phyloP scores from a whole-genome alignment of 164 flowering plant genomes.

The Annona cherimola region DNA sequence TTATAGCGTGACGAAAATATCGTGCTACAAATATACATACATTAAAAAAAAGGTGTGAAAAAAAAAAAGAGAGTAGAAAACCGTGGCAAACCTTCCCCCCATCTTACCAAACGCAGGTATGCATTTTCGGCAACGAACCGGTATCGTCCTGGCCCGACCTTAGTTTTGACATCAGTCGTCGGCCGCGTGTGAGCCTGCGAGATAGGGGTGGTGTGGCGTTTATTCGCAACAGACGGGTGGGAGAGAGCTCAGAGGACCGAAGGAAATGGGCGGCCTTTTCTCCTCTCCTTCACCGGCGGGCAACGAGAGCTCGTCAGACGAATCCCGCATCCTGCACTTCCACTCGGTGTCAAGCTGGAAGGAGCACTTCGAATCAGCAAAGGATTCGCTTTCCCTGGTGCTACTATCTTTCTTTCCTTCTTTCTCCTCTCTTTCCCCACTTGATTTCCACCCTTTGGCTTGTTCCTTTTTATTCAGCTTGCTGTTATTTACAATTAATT shows the following conservation, averaged over 20 bases:
- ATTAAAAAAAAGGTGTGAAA: too few relatives aligned
- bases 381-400: slow-evolving; percentile 4
- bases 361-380: slow-evolving; percentile 1
- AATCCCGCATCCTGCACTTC: neutral
- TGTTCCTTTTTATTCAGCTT: neutral
- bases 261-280: slow-evolving; percentile 1
- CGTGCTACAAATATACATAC: too few relatives aligned
- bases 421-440: neutral
- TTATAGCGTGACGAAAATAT: too few relatives aligned
- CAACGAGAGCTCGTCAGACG: neutral
- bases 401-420: neutral
- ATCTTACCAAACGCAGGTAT: too few relatives aligned
- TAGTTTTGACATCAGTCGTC: too few relatives aligned
- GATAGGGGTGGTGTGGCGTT: too few relatives aligned
- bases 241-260: neutral
- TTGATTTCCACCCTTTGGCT: neutral
- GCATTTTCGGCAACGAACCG: too few relatives aligned
- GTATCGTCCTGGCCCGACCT: too few relatives aligned
- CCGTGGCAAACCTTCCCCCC: too few relatives aligned
- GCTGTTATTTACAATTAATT: neutral
- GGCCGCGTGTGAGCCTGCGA: too few relatives aligned
- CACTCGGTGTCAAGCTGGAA: neutral
- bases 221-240: too few relatives aligned
- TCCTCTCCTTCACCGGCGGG: neutral
- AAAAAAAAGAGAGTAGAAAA: too few relatives aligned